Conservation (phyloP, 179 eudicot genomes). For the Beta macrorhiza region DNA sequence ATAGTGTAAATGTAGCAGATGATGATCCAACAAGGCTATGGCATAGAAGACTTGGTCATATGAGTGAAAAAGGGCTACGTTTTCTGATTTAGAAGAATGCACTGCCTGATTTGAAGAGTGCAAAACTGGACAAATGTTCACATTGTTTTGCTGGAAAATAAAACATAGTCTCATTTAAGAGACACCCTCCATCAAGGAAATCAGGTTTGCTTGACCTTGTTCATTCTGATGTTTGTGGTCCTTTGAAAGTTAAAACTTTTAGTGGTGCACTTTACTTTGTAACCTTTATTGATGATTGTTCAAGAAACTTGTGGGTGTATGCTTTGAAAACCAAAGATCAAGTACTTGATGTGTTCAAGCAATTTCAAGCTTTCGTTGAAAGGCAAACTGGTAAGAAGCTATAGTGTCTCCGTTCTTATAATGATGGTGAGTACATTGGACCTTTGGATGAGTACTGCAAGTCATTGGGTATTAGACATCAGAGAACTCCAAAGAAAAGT, state of each 20-base stretch:
- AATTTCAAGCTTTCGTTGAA: conserved; percentile 12
- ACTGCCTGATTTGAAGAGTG: neutral
- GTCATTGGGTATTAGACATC: neutral
- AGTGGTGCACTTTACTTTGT: neutral
- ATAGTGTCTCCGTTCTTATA: neutral
- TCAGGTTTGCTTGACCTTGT: neutral
- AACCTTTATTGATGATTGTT: conserved; percentile 29
- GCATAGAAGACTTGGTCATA: conserved; percentile 24
- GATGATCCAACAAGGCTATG: conserved; percentile 7
- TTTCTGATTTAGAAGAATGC: too few relatives aligned
- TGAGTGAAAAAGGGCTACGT: too few relatives aligned
- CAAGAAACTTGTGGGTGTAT: neutral
- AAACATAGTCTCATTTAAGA: conserved; percentile 24
- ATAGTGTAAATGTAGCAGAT: too few relatives aligned
- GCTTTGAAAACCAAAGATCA: conserved; percentile 20
- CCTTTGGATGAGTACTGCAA: conserved; percentile 10
- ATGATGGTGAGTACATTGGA: neutral
- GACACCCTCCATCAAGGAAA: conserved; percentile 17
- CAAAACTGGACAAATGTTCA: conserved; percentile 5
- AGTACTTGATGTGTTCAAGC: neutral
- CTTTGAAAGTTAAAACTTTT: too few relatives aligned
- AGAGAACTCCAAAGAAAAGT: neutral
- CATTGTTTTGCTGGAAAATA: conserved; percentile 26
- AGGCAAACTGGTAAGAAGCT: neutral
- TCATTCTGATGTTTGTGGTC: too few relatives aligned